Conservation (phyloP, 352 stramenopile species). For the Phytopythium kandeliae region DNA sequence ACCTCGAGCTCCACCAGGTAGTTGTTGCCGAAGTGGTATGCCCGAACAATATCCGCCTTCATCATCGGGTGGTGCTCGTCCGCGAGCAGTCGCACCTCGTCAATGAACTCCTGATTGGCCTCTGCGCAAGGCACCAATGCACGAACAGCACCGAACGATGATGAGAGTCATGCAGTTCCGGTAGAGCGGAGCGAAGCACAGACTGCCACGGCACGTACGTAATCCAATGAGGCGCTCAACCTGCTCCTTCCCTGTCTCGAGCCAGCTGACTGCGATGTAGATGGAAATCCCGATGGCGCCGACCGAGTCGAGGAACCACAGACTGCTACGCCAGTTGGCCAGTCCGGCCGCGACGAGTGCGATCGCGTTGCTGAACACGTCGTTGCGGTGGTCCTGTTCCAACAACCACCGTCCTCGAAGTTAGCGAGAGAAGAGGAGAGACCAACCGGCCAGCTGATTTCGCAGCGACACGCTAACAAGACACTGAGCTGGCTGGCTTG, state of each 20-base stretch:
- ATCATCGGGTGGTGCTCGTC: slow-evolving; percentile 86
- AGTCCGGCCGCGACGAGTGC: slow-evolving; percentile 81
- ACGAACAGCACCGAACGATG: no score
- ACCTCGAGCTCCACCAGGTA: slow-evolving; percentile 90
- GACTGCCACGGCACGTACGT: slow-evolving; percentile 38
- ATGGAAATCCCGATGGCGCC: slow-evolving; percentile 94
- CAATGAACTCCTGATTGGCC: slow-evolving; percentile 91
- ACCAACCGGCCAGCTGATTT: no score
- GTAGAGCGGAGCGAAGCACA: not conserved
- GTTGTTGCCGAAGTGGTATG: slow-evolving; percentile 97
- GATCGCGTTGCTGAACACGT: slow-evolving; percentile 93
- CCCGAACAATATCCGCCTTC: slow-evolving; percentile 90
- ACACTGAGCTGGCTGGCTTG: no score
- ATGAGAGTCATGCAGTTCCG: not conserved
- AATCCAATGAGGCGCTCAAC: slow-evolving; percentile 88
- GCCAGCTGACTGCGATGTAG: slow-evolving; percentile 96
- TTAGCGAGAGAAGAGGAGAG: no score
- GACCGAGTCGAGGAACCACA: slow-evolving; percentile 94
- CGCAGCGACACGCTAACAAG: no score
- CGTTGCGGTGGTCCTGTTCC: slow-evolving; percentile 98
- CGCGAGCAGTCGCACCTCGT: slow-evolving; percentile 87
- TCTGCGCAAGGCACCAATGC: no score
- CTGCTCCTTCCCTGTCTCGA: slow-evolving; percentile 93
- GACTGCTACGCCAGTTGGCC: slow-evolving; percentile 45
- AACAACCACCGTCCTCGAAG: no score